A percentile compares a stretch with the other conserved stretches of the same genome.
These are phyloP conservation scores for Prunus kanzakura DNA, from an alignment of 306 rosid species.

Conservation along the genomic window DNA sequence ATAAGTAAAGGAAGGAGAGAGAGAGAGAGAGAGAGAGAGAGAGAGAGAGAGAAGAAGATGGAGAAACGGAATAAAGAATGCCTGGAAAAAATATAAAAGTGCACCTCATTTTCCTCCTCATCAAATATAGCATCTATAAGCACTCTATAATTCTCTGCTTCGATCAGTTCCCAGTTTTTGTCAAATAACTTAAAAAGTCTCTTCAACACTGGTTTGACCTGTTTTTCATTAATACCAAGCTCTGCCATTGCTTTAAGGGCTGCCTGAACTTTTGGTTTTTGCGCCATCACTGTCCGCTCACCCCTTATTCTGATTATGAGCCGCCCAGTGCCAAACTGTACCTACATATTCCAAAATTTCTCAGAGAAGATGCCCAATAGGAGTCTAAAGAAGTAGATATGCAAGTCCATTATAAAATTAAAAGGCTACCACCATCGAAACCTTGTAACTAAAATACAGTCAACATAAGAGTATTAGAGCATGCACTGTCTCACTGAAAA, in stretches of 20 bases:
- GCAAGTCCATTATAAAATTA: background rate
- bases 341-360: slow-evolving; percentile 16
- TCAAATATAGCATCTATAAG: slow-evolving; percentile 88
- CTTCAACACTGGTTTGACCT: slow-evolving; percentile 76
- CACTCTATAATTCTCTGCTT: slow-evolving; percentile 84
- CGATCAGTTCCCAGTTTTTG: slow-evolving; percentile 83
- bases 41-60: background rate
- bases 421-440: background rate
- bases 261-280: slow-evolving; percentile 49
- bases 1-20: slow-evolving; percentile 1
- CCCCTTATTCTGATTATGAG: slow-evolving; percentile 16
- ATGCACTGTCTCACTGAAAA: background rate
- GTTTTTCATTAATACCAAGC: slow-evolving; percentile 60
- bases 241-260: slow-evolving; percentile 74
- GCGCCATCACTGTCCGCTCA: slow-evolving; percentile 56
- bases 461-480: background rate
- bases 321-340: slow-evolving; percentile 20
- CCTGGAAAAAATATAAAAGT: slow-evolving; percentile 1
- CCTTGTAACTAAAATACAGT: slow-evolving; percentile 1
- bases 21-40: background rate
- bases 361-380: background rate
- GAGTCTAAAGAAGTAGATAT: background rate
- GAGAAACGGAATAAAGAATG: slow-evolving; percentile 7
- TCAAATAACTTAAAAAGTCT: slow-evolving; percentile 70
- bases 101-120: slow-evolving; percentile 63